Percentiles rank a stretch among this genome's conserved stretches.
These are phyloP conservation scores for Thamnidium elegans DNA, from an alignment of 192 early-diverging fungal genomes.

Conservation along the genomic window DNA sequence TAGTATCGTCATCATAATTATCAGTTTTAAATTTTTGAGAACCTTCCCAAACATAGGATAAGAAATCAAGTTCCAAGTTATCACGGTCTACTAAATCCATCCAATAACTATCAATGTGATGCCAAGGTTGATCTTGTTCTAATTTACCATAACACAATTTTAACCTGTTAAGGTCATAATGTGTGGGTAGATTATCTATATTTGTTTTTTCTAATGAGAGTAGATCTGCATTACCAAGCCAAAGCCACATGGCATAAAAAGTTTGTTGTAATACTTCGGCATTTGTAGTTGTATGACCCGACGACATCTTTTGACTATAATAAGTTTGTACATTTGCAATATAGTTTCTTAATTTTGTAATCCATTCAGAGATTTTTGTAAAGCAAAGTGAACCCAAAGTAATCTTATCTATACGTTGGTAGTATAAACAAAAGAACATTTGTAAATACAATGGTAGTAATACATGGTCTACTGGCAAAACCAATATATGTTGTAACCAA, in stretches of 20 bases:
- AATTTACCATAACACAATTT: slow-evolving; percentile 21
- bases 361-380: slow-evolving; percentile 30
- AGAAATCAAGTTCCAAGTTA: slow-evolving; percentile 3
- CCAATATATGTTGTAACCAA: slow-evolving; percentile 47
- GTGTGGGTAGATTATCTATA: slow-evolving; percentile 29
- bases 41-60: slow-evolving; percentile 19
- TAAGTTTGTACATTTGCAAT: slow-evolving; percentile 39
- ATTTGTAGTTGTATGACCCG: slow-evolving; percentile 3
- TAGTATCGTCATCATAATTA: background rate
- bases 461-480: slow-evolving; percentile 38
- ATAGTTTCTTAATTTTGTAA: slow-evolving; percentile 38
- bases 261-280: slow-evolving; percentile 36
- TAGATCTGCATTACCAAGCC: slow-evolving; percentile 40
- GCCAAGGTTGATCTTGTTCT: slow-evolving; percentile 22
- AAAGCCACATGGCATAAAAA: slow-evolving; percentile 48
- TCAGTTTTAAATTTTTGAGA: slow-evolving; percentile 5
- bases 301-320: slow-evolving; percentile 28
- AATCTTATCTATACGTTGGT: slow-evolving; percentile 26
- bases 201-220: slow-evolving; percentile 21
- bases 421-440: slow-evolving; percentile 51
- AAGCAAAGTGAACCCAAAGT: slow-evolving; percentile 43
- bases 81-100: slow-evolving; percentile 31
- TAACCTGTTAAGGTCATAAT: slow-evolving; percentile 31
- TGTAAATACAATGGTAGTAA: slow-evolving; percentile 47
- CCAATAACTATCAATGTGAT: slow-evolving; percentile 35